Base-by-base conservation (phyloP, 2,329 filamentous ascomycete genomes). In the Arthrobotrys pseudoclavata region DNA sequence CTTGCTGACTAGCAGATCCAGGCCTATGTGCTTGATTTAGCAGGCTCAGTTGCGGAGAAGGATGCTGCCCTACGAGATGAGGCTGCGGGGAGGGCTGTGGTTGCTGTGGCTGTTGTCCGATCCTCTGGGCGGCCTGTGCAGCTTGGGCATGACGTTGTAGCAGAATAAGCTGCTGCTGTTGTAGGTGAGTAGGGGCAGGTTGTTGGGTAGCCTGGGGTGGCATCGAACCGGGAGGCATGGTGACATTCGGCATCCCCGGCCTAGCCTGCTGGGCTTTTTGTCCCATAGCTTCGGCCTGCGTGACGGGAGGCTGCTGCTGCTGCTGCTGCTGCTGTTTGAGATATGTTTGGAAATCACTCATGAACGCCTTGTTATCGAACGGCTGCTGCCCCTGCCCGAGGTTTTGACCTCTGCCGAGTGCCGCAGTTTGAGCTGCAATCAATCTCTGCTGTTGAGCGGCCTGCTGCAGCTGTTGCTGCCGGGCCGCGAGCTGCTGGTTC, bases 1-100 rank as follows among this genome's bases (percentile, higher is more conserved):
- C 71, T 47, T 76, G 71, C 18, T 63, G 66, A 29, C 66, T 69
- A 13, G 71, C 62, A 15, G 53, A 47, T 24, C 48, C 57, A 9
- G 71, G 71, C 1, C 63, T 57, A 13, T 69, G 71, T 37, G 71
- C n/a, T 40, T 76, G 71, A 34, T 76, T 76, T 48, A 76, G 71
- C 2, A 76, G 50, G 50, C 66, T 76, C 29, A 76, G 20, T 9
- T 61, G 57, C 2, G 71, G 71, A 2, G 71, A 76, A 20, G 71
- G 52, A 31, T 76, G 71, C 40, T 76, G 71, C 4, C 71, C 71
- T 18, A 76, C 55, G 22, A 76, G 60, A 26, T 57, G 62, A 6
- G 45, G 45, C 34, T 63, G 67, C 4, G 52, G 52, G 6, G 52
- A 57, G 5, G 63, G 71, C 22, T 63, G 66, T 0, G 70, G 53